Percentiles rank a stretch among this genome's conserved stretches.
Evolutionary conservation across 1,284 basidiomycete genomes (phyloP).

Genomic region (Malassezia globosa): DNA sequence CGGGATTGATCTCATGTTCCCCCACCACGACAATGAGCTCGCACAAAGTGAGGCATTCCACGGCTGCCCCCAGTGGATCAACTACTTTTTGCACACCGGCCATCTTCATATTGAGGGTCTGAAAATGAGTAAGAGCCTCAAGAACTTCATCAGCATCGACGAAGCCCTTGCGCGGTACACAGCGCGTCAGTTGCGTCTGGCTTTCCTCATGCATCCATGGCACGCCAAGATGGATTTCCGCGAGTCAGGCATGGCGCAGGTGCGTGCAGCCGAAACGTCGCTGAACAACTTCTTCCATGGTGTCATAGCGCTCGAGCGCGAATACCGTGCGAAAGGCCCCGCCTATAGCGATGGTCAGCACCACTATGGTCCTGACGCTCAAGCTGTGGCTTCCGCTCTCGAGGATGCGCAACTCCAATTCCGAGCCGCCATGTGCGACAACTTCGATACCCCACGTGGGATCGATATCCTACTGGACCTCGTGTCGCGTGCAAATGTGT

Average conservation of each 20-base stretch:
- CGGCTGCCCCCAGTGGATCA: constrained; percentile 85
- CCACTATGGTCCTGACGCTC: constrained; percentile 47
- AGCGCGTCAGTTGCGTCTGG: constrained; percentile 80
- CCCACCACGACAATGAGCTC: constrained; percentile 98
- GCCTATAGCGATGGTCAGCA: constrained; percentile 51
- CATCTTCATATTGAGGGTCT: constrained; percentile 96
- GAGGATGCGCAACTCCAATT: constrained; percentile 67
- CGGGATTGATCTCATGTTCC: constrained; percentile 91
- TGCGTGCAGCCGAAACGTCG: constrained; percentile 69
- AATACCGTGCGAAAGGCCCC: constrained; percentile 38
- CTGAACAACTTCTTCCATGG: constrained; percentile 93
- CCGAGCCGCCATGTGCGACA: constrained; percentile 84
- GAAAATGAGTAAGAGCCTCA: constrained; percentile 98
- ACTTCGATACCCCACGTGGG: constrained; percentile 86
- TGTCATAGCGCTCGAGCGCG: constrained; percentile 62
- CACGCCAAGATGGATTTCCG: constrained; percentile 89
- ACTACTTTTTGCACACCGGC: constrained; percentile 97
- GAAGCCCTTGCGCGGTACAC: constrained; percentile 80
- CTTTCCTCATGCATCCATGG: constrained; percentile 86
- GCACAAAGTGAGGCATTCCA: constrained; percentile 89
- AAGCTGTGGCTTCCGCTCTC: constrained; percentile 52
- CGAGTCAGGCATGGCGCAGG: constrained; percentile 71
- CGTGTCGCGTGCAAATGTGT: constrained; percentile 77
- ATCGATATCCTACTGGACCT: constrained; percentile 68
- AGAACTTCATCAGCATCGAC: constrained; percentile 98